Evolutionary conservation across 805 yeast genomes (phyloP), one percentile per base, ranked within the genome.

Genomic region (Hanseniaspora thailandica): DNA sequence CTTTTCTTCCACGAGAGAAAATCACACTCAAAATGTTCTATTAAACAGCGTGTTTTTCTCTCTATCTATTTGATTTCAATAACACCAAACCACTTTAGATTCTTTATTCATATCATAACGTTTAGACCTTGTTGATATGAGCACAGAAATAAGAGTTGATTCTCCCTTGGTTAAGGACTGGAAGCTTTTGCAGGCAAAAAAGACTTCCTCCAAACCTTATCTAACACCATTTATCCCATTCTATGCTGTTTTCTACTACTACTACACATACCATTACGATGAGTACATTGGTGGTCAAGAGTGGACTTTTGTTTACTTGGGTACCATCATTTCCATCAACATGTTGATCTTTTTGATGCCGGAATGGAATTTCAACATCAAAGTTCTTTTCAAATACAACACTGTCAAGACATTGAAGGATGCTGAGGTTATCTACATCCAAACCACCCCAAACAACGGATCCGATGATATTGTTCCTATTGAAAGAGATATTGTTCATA

Each of bases 251-350:
- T 86, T 85, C 65, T 70, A 71, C 51, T 79, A 84, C 61, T 66
- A 86, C 38, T 90, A 85, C 66, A 61, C 66, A 55, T 69, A 70
- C 56, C 78, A 81, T 55, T 90, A 90, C 66, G 97, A 90, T 55
- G 72, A 69, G 55, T 86, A 86, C 64, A 84, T 90, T 62, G 84
- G 76, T 44, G 96, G 96, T 25, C 76, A 83, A 45, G 98, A 90
- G 69, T 93, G 98, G 97, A 93, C 97, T 0, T 86, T 86, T 66
- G 93, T 90, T 35, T 89, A 79, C 62, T 71, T 87, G 23, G 83
- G 94, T 56, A 67, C 88, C 5, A 73, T 89, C 49, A 66, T 83
- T 35, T 79, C 96, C 2, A 56, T 84, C 55, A 94, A 90, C 64
- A 70, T 81, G 43, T 71, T 90, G 64, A 71, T 90, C 55, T 76